Percentiles rank a stretch among this genome's conserved stretches.
These are phyloP conservation scores for Pyrrhoderma lamaoense DNA, from an alignment of 1,284 basidiomycete genomes.

Conservation along the genomic window DNA sequence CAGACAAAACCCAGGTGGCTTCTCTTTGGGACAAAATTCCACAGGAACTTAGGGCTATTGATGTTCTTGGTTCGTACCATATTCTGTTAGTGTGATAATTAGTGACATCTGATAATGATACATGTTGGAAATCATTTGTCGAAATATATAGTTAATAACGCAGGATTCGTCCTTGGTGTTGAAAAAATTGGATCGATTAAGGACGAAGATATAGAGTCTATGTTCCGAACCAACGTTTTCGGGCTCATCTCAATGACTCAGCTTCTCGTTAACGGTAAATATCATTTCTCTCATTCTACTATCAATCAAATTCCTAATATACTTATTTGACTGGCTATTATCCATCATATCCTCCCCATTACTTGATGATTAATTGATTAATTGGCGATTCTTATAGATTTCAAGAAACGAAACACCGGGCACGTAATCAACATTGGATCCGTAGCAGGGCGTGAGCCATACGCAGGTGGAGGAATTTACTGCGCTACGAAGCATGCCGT, in stretches of 20 bases:
- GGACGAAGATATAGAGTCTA: constrained; percentile 70
- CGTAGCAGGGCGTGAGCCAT: constrained; percentile 87
- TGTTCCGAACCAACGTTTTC: constrained; percentile 92
- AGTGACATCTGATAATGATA: neutral
- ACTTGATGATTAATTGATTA: too few species aligned
- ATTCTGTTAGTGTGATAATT: too few species aligned
- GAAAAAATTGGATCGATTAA: constrained; percentile 79
- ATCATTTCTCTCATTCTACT: neutral
- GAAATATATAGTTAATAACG: constrained; percentile 65
- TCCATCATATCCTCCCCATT: too few species aligned
- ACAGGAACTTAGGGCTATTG: constrained; percentile 55
- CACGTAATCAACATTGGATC: constrained; percentile 97
- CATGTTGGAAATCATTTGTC: neutral
- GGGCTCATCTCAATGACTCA: constrained; percentile 84
- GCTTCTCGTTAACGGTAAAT: constrained; percentile 60
- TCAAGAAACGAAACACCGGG: constrained; percentile 82
- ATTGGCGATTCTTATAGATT: constrained; percentile 67
- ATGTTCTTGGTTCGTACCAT: constrained; percentile 57
- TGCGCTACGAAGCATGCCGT: constrained; percentile 88
- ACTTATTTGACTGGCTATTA: too few species aligned
- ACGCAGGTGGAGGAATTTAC: constrained; percentile 80
- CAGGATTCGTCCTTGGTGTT: constrained; percentile 78
- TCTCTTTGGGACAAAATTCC: constrained; percentile 64
- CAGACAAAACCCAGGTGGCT: constrained; percentile 62
- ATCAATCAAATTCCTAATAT: too few species aligned